Evolutionary conservation across 805 yeast species (phyloP).

Genomic region (Candida krabiensis): DNA sequence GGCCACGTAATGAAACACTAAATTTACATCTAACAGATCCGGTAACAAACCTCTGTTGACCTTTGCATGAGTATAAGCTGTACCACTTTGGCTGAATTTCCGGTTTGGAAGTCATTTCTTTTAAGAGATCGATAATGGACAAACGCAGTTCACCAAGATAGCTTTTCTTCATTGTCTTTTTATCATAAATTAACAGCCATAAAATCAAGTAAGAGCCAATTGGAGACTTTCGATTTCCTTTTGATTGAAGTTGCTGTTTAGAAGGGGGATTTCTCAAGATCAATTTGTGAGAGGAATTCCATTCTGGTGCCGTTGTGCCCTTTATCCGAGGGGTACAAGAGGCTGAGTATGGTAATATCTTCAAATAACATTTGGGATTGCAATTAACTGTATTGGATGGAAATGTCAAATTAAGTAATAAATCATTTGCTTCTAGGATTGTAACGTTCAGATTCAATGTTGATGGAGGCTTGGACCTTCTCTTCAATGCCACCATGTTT

Average conservation of each 20-base stretch:
- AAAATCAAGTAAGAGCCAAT: constrained; percentile 17
- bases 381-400: constrained; percentile 10
- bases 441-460: constrained; percentile 17
- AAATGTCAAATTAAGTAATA: constrained; percentile 8
- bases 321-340: constrained; percentile 18
- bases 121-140: constrained; percentile 22
- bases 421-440: constrained; percentile 20
- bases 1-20: constrained; percentile 10
- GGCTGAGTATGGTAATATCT: constrained; percentile 15
- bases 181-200: constrained; percentile 19
- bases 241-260: constrained; percentile 1
- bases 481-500: constrained; percentile 13
- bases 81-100: constrained; percentile 23
- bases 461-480: constrained; percentile 1
- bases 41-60: constrained; percentile 27
- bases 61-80: constrained; percentile 23
- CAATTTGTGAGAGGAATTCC: constrained; percentile 19
- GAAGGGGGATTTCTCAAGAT: constrained; percentile 18
- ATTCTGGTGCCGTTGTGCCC: constrained; percentile 16
- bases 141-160: constrained; percentile 32
- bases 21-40: constrained; percentile 28
- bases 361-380: constrained; percentile 22
- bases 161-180: constrained; percentile 20
- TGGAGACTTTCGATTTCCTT: constrained; percentile 7
- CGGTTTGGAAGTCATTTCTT: constrained; percentile 8